phyloP scores from a whole-genome alignment of 345 rosid species.

The Lumnitzera littorea region DNA sequence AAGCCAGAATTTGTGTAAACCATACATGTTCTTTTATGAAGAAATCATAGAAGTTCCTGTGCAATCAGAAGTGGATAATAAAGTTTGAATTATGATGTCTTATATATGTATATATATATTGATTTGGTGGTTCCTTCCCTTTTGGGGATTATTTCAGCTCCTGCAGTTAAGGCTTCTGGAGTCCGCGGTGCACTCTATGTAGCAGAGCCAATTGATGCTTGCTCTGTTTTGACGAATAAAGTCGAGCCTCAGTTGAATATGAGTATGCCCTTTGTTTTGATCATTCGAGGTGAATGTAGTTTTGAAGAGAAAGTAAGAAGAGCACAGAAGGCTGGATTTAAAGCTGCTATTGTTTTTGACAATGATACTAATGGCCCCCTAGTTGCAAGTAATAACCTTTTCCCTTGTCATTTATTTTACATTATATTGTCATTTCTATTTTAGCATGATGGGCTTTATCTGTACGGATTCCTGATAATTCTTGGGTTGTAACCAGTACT shows the following conservation, averaged over 20 bases:
- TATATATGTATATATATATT: not conserved
- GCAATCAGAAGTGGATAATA: too few species aligned
- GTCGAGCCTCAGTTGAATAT: slow-evolving; percentile 27
- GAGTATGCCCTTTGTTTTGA: slow-evolving; percentile 52
- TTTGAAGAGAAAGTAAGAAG: slow-evolving; percentile 86
- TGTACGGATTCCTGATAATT: too few species aligned
- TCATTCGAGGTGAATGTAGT: slow-evolving; percentile 80
- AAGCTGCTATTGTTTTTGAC: slow-evolving; percentile 69
- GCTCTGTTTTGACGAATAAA: slow-evolving; percentile 47
- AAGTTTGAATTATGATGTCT: too few species aligned
- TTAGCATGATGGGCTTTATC: not conserved
- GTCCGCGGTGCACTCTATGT: slow-evolving; percentile 52
- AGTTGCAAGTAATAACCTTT: slow-evolving; percentile 64
- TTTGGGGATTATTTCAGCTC: slow-evolving; percentile 50
- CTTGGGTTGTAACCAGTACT: too few species aligned
- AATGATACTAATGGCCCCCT: slow-evolving; percentile 50
- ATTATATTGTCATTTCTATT: not conserved
- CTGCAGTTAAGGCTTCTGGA: slow-evolving; percentile 51
- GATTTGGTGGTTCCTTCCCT: slow-evolving; percentile 5
- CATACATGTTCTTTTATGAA: too few species aligned
- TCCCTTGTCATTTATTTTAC: not conserved
- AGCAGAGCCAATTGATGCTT: slow-evolving; percentile 76
- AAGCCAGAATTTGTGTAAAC: too few species aligned
- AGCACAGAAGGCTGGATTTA: slow-evolving; percentile 78
- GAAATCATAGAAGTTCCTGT: too few species aligned